Base-by-base conservation (phyloP, 73 alveolate genomes). In the Paramecium sonneborni region DNA sequence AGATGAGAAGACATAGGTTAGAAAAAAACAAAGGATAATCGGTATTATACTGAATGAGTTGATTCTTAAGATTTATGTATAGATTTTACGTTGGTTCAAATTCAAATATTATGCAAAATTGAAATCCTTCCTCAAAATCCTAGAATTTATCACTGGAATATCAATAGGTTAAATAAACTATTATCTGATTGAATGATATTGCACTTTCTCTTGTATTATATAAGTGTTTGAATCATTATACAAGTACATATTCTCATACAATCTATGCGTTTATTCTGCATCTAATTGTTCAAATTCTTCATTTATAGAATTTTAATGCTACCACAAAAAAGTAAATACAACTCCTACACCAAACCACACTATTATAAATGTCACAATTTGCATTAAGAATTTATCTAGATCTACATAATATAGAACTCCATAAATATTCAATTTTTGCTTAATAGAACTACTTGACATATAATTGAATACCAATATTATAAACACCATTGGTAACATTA, bases 311-410 rank as follows among this genome's bases (percentile, higher is more conserved):
- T 32, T 44, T 32, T 79, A 23, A 79, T 79, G 55, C 41, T 79
- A 12, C 69, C 76, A 79, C 1, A 79, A 10, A 2, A 23, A 44
- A 1, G 69, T 23, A 12, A 41, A 79, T 0, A 79, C 69, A n/a
- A 79, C 14, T 20, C 90, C 90, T 43, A 44, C 30, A 4, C 44
- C 37, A 44, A 24, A 24, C 90, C 90, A 79, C 1, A 23, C 30
- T 18, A 79, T 30, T 23, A 39, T 46, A 32, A 79, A 79, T 43
- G 55, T 39, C 48, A 44, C 48, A 10, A 41, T 39, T 46, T 43
- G n/a, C 90, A 79, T 79, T 6, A 46, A 34, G 15, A 79, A 46
- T 28, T 44, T 79, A 79, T 79, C 90, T 11, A 79, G 74, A 79
- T 79, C 90, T n/a, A 79, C 90, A 44, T 43, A 79, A 44, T 79